Conservation (phyloP, 129 eudicot genomes). For the sunflower (Helianthus annuus) region HanXRQr2.0-SUNRISE NC_035448.2:27861533-27862032, state of each 20-base stretch:
- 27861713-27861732: constrained; percentile 64
- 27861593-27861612: neutral
- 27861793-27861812: constrained; percentile 76
- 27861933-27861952: constrained; percentile 86
- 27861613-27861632: constrained; percentile 14
- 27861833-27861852: constrained; percentile 35
- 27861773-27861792: constrained; percentile 82
- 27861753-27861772: constrained; percentile 75
- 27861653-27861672: constrained; percentile 75
- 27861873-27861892: neutral
- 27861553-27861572: constrained; percentile 3
- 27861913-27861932: constrained; percentile 53
- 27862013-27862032: constrained; percentile 89
- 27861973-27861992: constrained; percentile 87
- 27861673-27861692: constrained; percentile 74
- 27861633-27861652: constrained; percentile 90
- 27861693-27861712: constrained; percentile 67
- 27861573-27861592: neutral
- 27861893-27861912: neutral
- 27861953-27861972: constrained; percentile 76
- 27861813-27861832: constrained; percentile 80
- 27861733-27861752: constrained; percentile 80
- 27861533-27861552: neutral
- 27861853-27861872: neutral
- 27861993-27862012: constrained; percentile 84